phyloP scores from a whole-genome alignment of 2,329 filamentous ascomycete species.

The Monosporascus sp. region DNA sequence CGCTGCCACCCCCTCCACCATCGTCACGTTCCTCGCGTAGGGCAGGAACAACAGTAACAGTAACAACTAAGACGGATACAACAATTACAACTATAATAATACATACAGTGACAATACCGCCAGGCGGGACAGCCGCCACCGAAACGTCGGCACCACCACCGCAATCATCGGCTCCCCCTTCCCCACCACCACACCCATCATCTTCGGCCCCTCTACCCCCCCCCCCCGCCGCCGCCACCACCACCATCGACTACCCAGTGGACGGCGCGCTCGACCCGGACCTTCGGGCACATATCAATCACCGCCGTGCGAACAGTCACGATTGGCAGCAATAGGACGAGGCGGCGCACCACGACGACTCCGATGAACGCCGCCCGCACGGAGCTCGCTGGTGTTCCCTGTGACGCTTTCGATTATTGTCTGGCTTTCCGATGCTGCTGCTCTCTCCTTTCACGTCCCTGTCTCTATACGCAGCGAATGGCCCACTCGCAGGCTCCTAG shows the following conservation, averaged over 20 bases:
- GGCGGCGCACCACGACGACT: not conserved
- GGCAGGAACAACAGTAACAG: no score
- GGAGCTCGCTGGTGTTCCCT: no score
- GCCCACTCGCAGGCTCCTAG: no score
- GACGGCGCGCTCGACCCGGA: not conserved
- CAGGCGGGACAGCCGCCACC: not conserved
- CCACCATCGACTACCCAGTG: not conserved
- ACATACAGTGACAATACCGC: not conserved
- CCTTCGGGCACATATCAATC: not conserved
- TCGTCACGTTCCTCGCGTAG: no score
- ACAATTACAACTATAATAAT: no score
- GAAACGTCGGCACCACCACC: not conserved
- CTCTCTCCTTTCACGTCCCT: no score
- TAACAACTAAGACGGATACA: no score
- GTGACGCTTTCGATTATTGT: no score
- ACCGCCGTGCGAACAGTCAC: not conserved
- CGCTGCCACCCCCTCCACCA: no score
- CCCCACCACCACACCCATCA: not conserved
- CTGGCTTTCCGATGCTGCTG: no score
- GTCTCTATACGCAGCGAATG: no score
- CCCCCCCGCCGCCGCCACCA: not conserved
- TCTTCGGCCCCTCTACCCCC: not conserved
- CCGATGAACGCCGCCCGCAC: no score
- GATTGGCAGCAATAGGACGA: not conserved
- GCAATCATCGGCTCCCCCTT: not conserved